Evolutionary conservation across 176 grass and related monocot species (phyloP), one percentile per base, ranked within the genome.

Genomic region (Stipa capillata): DNA sequence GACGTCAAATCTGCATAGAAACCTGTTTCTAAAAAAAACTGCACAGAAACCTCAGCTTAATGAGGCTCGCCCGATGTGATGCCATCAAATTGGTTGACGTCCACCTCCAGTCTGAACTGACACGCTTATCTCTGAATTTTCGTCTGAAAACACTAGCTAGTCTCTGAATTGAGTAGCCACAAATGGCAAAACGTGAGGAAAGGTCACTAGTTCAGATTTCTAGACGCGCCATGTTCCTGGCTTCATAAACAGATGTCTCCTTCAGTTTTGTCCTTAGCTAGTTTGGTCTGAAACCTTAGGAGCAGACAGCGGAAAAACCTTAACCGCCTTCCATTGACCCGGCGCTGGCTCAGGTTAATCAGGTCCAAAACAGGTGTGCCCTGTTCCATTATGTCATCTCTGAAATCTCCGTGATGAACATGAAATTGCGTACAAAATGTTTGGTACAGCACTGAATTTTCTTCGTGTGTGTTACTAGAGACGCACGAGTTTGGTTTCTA

Each of bases 391-490:
- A n/a, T n/a, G n/a, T n/a, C n/a, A 8, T 9, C 24, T n/a, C 64
- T 34, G 63, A 87, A 62, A 37, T 2, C 77, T 71, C 65, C 77
- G 58, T 20, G 6, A n/a, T n/a, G n/a, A 61, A 61, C 20, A 76
- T 43, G 65, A 78, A 60, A 23, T 67, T 67, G 18, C 58, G 53
- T 29, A 15, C 59, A 49, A 35, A 39, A 27, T 28, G 42, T 14
- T 49, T 6, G 33, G 43, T 4, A 5, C 53, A 72, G 0, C 44
- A 14, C 31, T 14, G 49, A 73, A 41, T 18, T 79, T 83, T 33
- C 62, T 62, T 60, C 5, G 7, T 25, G 34, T 50, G 23, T 10
- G 44, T 17, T 17, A 17, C 28, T 71, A 40, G 14, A 73, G 34
- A 43, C n/a, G 12, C 8, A 69, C 6, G n/a, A n/a, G n/a, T n/a